Evolutionary conservation across 2,329 filamentous ascomycete species (phyloP).

Genomic region (Trichoderma sp.): DNA sequence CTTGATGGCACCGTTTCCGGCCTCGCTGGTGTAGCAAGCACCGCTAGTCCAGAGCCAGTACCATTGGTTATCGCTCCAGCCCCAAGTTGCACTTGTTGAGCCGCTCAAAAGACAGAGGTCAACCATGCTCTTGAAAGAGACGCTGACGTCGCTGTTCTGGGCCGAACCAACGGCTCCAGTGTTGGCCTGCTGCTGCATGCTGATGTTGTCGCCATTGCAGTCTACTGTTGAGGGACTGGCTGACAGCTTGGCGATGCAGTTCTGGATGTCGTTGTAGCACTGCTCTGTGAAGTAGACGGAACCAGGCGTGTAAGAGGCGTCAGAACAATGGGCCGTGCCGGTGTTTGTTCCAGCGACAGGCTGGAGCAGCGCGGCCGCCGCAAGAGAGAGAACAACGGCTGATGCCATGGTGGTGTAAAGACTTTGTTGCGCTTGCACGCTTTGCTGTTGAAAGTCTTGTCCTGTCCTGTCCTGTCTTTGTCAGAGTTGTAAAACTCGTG

Average conservation of each 20-base stretch:
- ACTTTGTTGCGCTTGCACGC: neutral
- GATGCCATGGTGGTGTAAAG: neutral
- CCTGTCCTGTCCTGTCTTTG: neutral
- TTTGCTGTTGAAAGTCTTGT: neutral
- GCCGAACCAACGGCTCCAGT: neutral
- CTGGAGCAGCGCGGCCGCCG: constrained; percentile 2
- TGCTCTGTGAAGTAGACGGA: neutral
- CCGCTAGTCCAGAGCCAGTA: constrained; percentile 5
- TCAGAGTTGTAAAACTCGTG: neutral
- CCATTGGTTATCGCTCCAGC: constrained; percentile 10
- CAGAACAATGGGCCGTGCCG: neutral
- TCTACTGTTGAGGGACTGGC: constrained; percentile 1
- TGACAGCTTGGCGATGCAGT: constrained; percentile 10
- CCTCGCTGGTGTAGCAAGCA: neutral
- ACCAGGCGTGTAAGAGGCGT: neutral
- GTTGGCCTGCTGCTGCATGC: constrained; percentile 20
- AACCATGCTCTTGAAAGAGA: constrained; percentile 2
- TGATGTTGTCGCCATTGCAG: constrained; percentile 4
- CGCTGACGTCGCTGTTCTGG: neutral
- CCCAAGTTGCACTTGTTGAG: neutral
- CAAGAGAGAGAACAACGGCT: neutral
- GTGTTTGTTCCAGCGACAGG: neutral
- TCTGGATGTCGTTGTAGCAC: constrained; percentile 4
- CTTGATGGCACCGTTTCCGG: constrained; percentile 4
- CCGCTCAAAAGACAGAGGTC: constrained; percentile 14